Conservation (phyloP, 352 stramenopile species). For the Phytophthora citrophthora region DNA sequence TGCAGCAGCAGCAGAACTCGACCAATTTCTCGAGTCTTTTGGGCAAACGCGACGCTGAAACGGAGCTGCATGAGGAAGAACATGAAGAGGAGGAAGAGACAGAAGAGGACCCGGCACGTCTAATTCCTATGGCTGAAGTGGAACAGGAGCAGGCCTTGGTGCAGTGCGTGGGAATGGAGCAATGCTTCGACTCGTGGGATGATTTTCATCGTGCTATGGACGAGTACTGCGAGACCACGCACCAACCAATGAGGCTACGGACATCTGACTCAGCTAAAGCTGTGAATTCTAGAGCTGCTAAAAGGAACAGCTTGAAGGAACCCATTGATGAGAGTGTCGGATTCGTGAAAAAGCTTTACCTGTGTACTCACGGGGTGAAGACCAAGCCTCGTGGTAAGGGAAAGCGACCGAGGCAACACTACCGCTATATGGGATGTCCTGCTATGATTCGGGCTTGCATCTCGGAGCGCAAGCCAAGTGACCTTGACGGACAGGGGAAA, state of each 20-base stretch:
- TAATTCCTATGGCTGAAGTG: conserved; percentile 64
- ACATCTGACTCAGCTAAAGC: conserved; percentile 85
- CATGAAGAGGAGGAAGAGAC: conserved; percentile 45
- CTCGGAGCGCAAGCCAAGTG: conserved; percentile 70
- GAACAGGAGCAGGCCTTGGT: conserved; percentile 64
- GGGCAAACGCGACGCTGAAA: conserved; percentile 68
- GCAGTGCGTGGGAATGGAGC: conserved; percentile 74
- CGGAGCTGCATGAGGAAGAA: conserved; percentile 62
- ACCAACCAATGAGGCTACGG: conserved; percentile 82
- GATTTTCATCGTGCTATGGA: conserved; percentile 86
- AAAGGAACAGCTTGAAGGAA: conserved; percentile 84
- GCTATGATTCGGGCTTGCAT: conserved; percentile 87
- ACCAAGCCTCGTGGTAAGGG: conserved; percentile 84
- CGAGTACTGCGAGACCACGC: conserved; percentile 71
- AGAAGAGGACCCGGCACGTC: conserved; percentile 56
- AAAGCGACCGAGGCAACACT: conserved; percentile 81
- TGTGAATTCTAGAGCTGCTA: conserved; percentile 78
- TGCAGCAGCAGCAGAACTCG: conserved; percentile 30
- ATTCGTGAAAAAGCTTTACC: conserved; percentile 87
- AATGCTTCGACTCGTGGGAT: conserved; percentile 85
- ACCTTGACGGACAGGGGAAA: conserved; percentile 54
- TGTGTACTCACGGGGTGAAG: conserved; percentile 87
- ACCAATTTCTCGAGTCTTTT: conserved; percentile 62
- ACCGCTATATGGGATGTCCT: conserved; percentile 85
- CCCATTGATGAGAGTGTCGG: conserved; percentile 87